These are phyloP conservation scores for Colletotrichum costaricense DNA, from an alignment of 2,329 filamentous ascomycete species.

Conservation along the genomic window DNA sequence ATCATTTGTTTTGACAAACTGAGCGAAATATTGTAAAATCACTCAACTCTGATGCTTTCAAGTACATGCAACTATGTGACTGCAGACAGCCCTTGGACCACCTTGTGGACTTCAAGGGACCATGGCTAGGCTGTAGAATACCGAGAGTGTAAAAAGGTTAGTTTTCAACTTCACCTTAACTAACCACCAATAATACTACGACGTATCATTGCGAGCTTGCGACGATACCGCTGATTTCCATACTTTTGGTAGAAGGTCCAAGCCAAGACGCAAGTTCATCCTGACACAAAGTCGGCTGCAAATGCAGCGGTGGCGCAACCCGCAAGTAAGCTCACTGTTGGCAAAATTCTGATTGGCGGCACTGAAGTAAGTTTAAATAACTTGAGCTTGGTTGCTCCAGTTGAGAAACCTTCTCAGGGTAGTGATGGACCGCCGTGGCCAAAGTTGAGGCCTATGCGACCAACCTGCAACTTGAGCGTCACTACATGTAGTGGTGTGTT, in stretches of 20 bases:
- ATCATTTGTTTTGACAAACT: too few species aligned
- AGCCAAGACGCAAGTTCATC: background rate
- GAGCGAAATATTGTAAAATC: too few species aligned
- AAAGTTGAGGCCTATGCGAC: too few species aligned
- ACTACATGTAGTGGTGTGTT: background rate
- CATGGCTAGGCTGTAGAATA: too few species aligned
- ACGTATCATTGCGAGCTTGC: background rate
- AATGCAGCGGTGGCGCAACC: background rate
- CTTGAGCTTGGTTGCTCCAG: too few species aligned
- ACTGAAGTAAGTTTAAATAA: background rate
- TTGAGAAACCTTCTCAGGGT: background rate
- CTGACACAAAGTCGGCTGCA: background rate
- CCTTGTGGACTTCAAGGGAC: too few species aligned
- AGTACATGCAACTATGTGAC: too few species aligned
- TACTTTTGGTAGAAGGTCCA: background rate
- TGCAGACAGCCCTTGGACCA: too few species aligned
- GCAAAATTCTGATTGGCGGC: background rate
- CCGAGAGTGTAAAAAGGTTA: too few species aligned
- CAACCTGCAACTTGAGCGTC: background rate
- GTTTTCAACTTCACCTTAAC: too few species aligned
- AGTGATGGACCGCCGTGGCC: background rate
- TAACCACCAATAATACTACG: too few species aligned
- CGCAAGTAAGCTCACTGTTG: background rate
- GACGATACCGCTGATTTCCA: background rate
- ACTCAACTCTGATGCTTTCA: too few species aligned